Conservation (phyloP, 176 grass and related monocot species). For the Musa itinerans region DNA sequence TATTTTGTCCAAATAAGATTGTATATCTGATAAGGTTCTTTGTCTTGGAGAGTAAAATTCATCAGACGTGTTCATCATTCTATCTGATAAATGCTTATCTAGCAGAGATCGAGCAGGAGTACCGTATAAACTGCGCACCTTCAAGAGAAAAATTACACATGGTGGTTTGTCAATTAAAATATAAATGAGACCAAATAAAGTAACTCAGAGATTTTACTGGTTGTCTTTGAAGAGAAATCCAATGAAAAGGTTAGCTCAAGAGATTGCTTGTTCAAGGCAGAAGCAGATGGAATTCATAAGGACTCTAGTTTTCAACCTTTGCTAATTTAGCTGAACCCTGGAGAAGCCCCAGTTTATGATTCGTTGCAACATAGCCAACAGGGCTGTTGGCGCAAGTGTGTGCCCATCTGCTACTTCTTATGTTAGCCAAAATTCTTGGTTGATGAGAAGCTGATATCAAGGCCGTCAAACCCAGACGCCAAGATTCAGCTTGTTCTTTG, state of each 20-base stretch:
- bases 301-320: slow-evolving; percentile 33
- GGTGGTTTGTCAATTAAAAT: slow-evolving; percentile 12
- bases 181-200: slow-evolving; percentile 15
- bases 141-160: slow-evolving; percentile 23
- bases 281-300: no score
- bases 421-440: slow-evolving; percentile 48
- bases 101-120: slow-evolving; percentile 58
- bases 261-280: no score
- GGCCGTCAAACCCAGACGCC: slow-evolving; percentile 60
- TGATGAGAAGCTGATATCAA: slow-evolving; percentile 46
- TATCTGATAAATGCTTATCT: slow-evolving; percentile 38
- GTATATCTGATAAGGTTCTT: slow-evolving; percentile 56
- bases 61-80: slow-evolving; percentile 52
- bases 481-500: slow-evolving; percentile 77
- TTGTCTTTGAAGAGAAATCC: not conserved
- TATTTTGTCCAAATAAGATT: slow-evolving; percentile 69
- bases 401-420: slow-evolving; percentile 41
- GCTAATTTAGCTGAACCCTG: slow-evolving; percentile 49
- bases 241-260: no score
- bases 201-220: not conserved
- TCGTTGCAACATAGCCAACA: slow-evolving; percentile 59
- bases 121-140: slow-evolving; percentile 81
- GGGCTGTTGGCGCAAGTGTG: slow-evolving; percentile 74
- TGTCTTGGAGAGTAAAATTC: slow-evolving; percentile 60
- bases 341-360: slow-evolving; percentile 42